Evolutionary conservation across 2,329 filamentous ascomycete species (phyloP), one percentile per base, ranked within the genome.

Genomic region (Calonectria multiphialidica): DNA sequence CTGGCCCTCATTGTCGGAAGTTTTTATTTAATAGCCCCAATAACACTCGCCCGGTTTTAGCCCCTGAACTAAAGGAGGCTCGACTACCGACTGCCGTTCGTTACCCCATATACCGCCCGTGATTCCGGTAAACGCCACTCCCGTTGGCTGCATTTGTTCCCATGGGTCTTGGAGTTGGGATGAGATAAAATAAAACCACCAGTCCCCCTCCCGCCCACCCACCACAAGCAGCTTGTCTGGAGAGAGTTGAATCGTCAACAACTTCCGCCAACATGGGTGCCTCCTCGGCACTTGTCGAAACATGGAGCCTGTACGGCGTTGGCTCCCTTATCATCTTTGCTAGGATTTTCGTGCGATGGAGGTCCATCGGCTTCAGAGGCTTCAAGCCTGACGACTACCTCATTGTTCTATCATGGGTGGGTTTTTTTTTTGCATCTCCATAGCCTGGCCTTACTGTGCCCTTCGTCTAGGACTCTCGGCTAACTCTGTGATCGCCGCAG

Each of bases 351-450:
- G 33, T 33, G 40, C 70, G 72, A 16, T 72, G 70, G 72, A 62
- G 63, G 10, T 61, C 62, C 1, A 70, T 74, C 21, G 72, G 72
- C 25, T 23, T 74, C 10, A 57, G 57, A 28, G 49, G 63, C 33
- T 74, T 70, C 47, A 47, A 61, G 42, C 72, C 72, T 3, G 72
- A 74, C 30, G 72, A 74, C 66, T 74, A 74, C 57, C 57, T 74
- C 47, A 71, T 74, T 49, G 13, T 70, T 7, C 21, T 74, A 8
- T 74, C 72, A 62, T 74, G 72, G 72, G 72, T 74, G 23, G 47
- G 72, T 61, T 23, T n/a, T n/a, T n/a, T n/a, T 35, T 35, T 35
- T 23, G 9, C 12, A 33, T 37, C 37, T 10, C 37, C 28, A 30
- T 30, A 30, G 28, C 28, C 66, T n/a, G n/a, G 18, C 25, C 66